Base-by-base conservation (phyloP, 2,329 filamentous ascomycete species). In the Xylaria sp. region DNA sequence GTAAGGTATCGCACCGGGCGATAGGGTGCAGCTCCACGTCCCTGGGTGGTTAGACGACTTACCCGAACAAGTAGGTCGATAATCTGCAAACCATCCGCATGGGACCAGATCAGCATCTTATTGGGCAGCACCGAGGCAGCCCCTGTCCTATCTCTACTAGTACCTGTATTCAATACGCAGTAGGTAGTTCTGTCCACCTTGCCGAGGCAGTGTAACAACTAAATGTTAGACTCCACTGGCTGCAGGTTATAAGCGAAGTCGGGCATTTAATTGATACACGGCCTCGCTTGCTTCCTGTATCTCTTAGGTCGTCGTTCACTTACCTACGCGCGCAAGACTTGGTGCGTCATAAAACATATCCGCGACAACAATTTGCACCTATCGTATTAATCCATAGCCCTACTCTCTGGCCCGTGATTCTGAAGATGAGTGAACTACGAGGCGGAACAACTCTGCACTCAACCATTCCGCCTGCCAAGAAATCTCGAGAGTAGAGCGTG, bases 61-160 rank as follows among this genome's bases (percentile, higher is more conserved):
- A 31, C 66, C 66, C 37, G 28, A 68, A 63, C 1, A 54, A 68
- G 66, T 52, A 68, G 66, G 66, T 68, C 66, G 54, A 44, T 28
- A 18, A 48, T 13, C 8, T 2, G 51, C 13, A 25, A 56, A 56
- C 18, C 62, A 31, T 39, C 23, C 41, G 62, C 52, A 56, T 64
- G 52, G 52, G 56, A 46, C 23, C 15, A 10, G 39, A 18, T 46
- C 5, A 9, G 15, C 23, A 20, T 28, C 39, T 23, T 10, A 58
- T 58, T 58, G 56, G 56, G 39, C 39, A 31, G 25, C 56, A 9
- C 23, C 1, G 1, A 20, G 25, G 3, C 3, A 2, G 1, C 39
- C 56, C 56, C 56, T 46, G 56, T 58, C 39, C 15, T 46, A 15
- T 28, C 23, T 28, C 13, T 12, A 2, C n/a, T n/a, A n/a, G n/a